phyloP scores from a whole-genome alignment of 352 stramenopile genomes.

The Pythium pyrilobum region DNA sequence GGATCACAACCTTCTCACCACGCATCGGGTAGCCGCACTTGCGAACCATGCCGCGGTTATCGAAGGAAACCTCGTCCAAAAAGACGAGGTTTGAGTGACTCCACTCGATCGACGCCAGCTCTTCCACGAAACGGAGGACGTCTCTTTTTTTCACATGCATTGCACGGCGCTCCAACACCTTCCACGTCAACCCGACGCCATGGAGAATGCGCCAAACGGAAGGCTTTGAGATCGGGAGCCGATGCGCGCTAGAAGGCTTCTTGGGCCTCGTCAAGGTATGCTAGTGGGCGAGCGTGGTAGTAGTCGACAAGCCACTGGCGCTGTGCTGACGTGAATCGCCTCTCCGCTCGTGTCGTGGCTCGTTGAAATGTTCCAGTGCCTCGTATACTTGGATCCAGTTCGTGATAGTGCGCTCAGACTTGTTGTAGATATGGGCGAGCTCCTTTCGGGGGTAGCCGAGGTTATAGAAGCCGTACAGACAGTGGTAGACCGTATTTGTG shows the following conservation, averaged over 20 bases:
- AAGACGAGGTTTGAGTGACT: slow-evolving; percentile 2
- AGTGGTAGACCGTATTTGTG: slow-evolving; percentile 21
- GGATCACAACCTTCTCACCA: slow-evolving; percentile 18
- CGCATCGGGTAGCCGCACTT: slow-evolving; percentile 20
- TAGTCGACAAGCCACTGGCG: not conserved
- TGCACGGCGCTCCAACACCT: slow-evolving; percentile 20
- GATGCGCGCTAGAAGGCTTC: not conserved
- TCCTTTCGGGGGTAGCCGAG: slow-evolving; percentile 15
- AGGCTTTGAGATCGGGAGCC: not conserved
- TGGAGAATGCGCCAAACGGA: slow-evolving; percentile 12
- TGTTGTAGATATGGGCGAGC: slow-evolving; percentile 20
- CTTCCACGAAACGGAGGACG: slow-evolving; percentile 20
- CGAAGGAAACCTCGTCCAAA: slow-evolving; percentile 26
- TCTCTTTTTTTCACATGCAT: slow-evolving; percentile 27
- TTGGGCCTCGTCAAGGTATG: slow-evolving; percentile 8
- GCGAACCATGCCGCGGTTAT: slow-evolving; percentile 26
- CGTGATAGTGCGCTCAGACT: slow-evolving; percentile 15
- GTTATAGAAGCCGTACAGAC: slow-evolving; percentile 18
- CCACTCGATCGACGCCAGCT: slow-evolving; percentile 20
- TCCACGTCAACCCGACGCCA: slow-evolving; percentile 19
- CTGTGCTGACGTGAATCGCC: slow-evolving; percentile 13
- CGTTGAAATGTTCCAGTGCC: slow-evolving; percentile 14
- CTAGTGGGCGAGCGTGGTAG: not conserved
- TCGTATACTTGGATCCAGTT: slow-evolving; percentile 24
- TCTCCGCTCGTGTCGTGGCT: not conserved